Percentiles rank a stretch among this genome's conserved stretches.
phyloP scores from a whole-genome alignment of 371 early-diverging fungal genomes.

The Globomyces sp. region DNA sequence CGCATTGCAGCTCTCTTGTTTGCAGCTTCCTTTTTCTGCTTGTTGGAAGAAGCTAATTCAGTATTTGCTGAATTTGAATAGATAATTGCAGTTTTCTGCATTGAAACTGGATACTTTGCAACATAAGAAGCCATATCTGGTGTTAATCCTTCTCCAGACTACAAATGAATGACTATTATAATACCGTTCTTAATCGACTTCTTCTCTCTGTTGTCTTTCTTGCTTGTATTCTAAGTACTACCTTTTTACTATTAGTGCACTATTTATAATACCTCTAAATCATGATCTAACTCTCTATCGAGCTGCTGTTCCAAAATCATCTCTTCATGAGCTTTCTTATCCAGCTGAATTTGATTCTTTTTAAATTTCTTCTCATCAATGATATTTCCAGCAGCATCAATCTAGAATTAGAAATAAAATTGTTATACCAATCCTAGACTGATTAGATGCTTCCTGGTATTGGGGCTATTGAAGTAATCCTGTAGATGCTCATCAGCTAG shows the following conservation, averaged over 20 bases:
- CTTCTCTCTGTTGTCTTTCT: slow-evolving; percentile 24
- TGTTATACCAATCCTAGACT: slow-evolving; percentile 39
- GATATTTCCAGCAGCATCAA: slow-evolving; percentile 39
- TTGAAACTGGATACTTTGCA: slow-evolving; percentile 37
- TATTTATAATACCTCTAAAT: slow-evolving; percentile 38
- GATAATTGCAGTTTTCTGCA: slow-evolving; percentile 46
- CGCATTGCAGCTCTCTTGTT: slow-evolving; percentile 26
- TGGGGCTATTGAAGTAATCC: slow-evolving; percentile 47
- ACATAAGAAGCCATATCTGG: slow-evolving; percentile 26
- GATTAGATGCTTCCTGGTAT: slow-evolving; percentile 36
- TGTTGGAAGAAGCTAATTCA: slow-evolving; percentile 23
- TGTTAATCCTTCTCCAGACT: slow-evolving; percentile 18
- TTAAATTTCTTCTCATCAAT: slow-evolving; percentile 40
- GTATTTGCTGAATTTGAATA: slow-evolving; percentile 35
- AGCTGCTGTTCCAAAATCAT: slow-evolving; percentile 27
- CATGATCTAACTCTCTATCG: slow-evolving; percentile 44
- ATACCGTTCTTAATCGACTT: background rate
- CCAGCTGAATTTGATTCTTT: slow-evolving; percentile 42
- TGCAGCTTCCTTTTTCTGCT: slow-evolving; percentile 25
- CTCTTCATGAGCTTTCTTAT: slow-evolving; percentile 34
- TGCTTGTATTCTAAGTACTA: slow-evolving; percentile 36
- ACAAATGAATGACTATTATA: slow-evolving; percentile 7
- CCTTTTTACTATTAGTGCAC: slow-evolving; percentile 12
- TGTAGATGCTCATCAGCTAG: slow-evolving; percentile 43
- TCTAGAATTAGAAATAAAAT: slow-evolving; percentile 22